Conservation (phyloP, 805 yeast species). For the Candida suzukii region DNA sequence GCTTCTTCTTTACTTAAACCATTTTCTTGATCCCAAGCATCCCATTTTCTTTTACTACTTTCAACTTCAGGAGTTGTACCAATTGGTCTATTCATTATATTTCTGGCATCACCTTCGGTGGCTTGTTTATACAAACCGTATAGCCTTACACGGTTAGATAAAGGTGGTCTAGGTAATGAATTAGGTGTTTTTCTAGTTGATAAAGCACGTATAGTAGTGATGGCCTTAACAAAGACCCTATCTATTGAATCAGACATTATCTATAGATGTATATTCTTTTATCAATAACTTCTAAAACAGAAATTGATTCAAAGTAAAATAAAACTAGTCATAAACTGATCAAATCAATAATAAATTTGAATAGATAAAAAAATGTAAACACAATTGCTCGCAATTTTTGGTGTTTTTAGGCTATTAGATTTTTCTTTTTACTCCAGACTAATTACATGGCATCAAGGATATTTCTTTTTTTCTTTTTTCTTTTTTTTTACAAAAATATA, state of each 20-base stretch:
- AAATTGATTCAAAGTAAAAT: too few species aligned
- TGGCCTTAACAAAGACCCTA: slow-evolving; percentile 77
- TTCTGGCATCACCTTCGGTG: slow-evolving; percentile 77
- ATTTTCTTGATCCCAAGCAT: slow-evolving; percentile 74
- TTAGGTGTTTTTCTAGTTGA: slow-evolving; percentile 58
- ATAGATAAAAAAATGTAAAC: neutral
- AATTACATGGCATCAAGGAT: too few species aligned
- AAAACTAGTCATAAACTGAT: too few species aligned
- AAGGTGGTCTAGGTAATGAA: slow-evolving; percentile 69
- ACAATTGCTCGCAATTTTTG: neutral
- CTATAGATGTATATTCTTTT: too few species aligned
- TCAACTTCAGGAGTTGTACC: slow-evolving; percentile 57
- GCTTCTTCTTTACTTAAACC: slow-evolving; percentile 68
- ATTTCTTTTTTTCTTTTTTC: too few species aligned
- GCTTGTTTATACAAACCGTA: slow-evolving; percentile 88
- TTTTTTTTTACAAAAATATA: too few species aligned
- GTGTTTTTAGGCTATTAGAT: neutral
- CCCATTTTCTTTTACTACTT: slow-evolving; percentile 70
- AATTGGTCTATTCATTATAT: slow-evolving; percentile 57
- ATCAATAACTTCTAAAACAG: too few species aligned
- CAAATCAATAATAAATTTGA: neutral
- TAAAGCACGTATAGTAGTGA: slow-evolving; percentile 67
- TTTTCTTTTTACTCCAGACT: too few species aligned
- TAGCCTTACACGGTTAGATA: slow-evolving; percentile 56
- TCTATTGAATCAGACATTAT: slow-evolving; percentile 54